Base-by-base conservation (phyloP, 805 yeast genomes). In the Clavispora asparagi region DNA sequence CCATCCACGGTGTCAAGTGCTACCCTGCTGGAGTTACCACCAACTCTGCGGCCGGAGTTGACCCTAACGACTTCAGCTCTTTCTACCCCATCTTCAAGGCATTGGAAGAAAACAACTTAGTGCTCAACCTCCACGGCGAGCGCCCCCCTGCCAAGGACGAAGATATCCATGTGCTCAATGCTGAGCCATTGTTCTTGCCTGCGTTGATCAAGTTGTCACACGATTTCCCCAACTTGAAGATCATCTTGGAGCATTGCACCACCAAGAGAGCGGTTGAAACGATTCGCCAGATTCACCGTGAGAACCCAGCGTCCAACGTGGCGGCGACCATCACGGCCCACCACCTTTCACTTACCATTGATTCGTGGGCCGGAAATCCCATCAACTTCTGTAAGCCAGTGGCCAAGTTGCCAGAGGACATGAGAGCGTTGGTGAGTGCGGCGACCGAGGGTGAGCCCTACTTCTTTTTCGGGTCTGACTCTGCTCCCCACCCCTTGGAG, bases 1-100 rank as follows among this genome's bases (percentile, higher is more conserved):
- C 81, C 33, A 82, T 92, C 45, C 74, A 82, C 28, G 99, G 99
- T 46, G 88, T 94, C 55, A 94, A 94, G 65, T 90, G 96, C 63
- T 94, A 94, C 64, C 99, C 99, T 37, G 97, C 98, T 1, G 99
- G 99, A 39, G 99, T 94, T 29, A 94, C 99, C n/a, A 94, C 99
- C 35, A 94, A 94, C 70, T 89, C 97, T 9, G 67, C 78, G 41
- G 87, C 84, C 3, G 99, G 99, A 42, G 97, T 94, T 23, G 94
- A 87, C 63, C 95, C 95, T 23, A 88, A 90, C 57, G 96, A 92
- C 59, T 94, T 94, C 67, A 78, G 85, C 41, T 82, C 77, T 6
- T 94, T 91, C 59, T 94, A 90, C 63, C 96, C 97, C 5, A 76
- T 94, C 9, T 94, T 94, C 62, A 76, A 85, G 59, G 96, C 88